Conservation (phyloP, 257 asterid species). For the Solanum pinnatisectum region DNA sequence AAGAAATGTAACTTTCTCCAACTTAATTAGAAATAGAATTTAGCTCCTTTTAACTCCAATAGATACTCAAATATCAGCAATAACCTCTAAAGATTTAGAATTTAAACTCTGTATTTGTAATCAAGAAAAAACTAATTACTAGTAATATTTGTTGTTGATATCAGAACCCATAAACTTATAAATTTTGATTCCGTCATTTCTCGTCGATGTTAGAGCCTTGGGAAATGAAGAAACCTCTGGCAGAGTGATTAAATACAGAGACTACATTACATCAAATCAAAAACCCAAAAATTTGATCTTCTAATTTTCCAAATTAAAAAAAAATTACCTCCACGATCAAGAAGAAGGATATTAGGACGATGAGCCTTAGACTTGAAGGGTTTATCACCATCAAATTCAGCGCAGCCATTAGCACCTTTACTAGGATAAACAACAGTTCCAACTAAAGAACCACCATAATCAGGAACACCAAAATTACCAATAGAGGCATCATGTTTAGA, state of each 20-base stretch:
- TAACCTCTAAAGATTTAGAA: neutral
- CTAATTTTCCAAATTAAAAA: too few relatives aligned
- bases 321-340: constrained; percentile 78
- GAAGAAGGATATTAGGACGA: constrained; percentile 71
- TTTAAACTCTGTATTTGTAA: neutral
- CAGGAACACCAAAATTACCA: constrained; percentile 92
- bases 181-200: neutral
- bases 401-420: constrained; percentile 42
- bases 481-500: constrained; percentile 83
- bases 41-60: neutral
- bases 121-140: neutral
- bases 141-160: neutral
- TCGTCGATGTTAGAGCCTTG: neutral
- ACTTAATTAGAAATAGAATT: neutral
- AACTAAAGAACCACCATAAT: constrained; percentile 74
- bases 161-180: neutral
- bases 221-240: neutral
- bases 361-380: constrained; percentile 69
- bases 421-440: constrained; percentile 61
- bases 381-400: constrained; percentile 46
- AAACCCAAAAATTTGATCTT: neutral
- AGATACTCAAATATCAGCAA: neutral
- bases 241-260: neutral
- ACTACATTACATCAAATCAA: neutral
- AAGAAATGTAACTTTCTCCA: neutral